Evolutionary conservation across 306 rosid species (phyloP), one percentile per base, ranked within the genome.

Genomic region (Vicia faba): DNA sequence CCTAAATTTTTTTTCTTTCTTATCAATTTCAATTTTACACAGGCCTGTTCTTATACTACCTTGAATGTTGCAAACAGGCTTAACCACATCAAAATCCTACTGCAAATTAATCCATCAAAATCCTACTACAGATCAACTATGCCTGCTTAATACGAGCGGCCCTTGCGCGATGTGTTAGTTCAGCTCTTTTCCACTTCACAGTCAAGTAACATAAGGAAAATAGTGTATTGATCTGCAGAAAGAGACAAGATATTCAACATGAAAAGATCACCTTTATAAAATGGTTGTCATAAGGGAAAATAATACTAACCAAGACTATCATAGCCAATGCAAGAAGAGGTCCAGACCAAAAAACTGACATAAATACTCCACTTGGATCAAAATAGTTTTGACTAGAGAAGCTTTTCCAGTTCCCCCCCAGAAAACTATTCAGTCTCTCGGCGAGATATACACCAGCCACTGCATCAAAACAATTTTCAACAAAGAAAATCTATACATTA

Each of bases 111-210:
- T 48, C 26, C 53, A 41, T 28, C 43, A 59, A 56, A 60, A 54
- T 58, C 31, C 26, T 44, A 19, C 41, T 57, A 63, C 55, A 68
- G 46, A 61, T 61, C 54, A 55, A 38, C 79, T 78, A 93, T 39
- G 90, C 99, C 78, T 86, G 75, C 80, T 51, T 51, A 51, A 31
- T 82, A 36, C 83, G 87, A 49, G 91, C 76, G 66, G 82, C 71
- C 61, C 95, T 86, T 16, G 97, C 95, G 25, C 95, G 96, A 44
- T 93, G 89, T 86, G 87, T 83, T 20, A 93, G 92, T 80, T 93
- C 95, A 8, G 99, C 97, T 81, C 71, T 90, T 79, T 93, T 93
- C 99, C 99, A 93, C 83, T 76, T 80, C 65, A 90, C 96, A 72
- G 90, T 88, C 78, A 79, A 68, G 86, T 81, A 82, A 79, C 97